Conservation (phyloP, 371 early-diverging fungal genomes). For the Capillidium heterosporum region DNA sequence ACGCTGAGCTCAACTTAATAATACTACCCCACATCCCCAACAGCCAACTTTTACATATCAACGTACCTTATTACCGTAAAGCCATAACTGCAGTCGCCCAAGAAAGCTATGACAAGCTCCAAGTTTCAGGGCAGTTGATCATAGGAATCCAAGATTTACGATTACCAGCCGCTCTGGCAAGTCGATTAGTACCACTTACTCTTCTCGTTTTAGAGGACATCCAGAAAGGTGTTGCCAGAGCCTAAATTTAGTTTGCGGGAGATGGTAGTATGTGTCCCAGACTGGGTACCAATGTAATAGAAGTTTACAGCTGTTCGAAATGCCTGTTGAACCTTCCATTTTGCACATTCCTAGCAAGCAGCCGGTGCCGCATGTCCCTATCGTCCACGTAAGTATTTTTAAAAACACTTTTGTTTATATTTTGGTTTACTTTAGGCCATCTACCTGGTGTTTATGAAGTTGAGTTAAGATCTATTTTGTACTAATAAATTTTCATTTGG, state of each 20-base stretch:
- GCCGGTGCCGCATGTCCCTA: slow-evolving; percentile 13
- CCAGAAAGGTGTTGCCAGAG: slow-evolving; percentile 15
- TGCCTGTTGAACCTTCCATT: slow-evolving; percentile 11
- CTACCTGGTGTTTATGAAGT: slow-evolving; percentile 21
- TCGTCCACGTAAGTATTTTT: slow-evolving; percentile 19
- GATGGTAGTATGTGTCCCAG: slow-evolving; percentile 61
- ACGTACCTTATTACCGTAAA: slow-evolving; percentile 35
- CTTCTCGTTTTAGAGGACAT: slow-evolving; percentile 65
- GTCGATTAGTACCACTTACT: slow-evolving; percentile 46
- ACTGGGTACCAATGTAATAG: slow-evolving; percentile 57
- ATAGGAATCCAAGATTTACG: slow-evolving; percentile 57
- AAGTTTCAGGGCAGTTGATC: slow-evolving; percentile 39
- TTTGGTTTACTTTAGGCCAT: slow-evolving; percentile 13
- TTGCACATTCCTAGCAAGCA: slow-evolving; percentile 9
- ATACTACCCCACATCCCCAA: slow-evolving; percentile 40
- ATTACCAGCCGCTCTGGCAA: slow-evolving; percentile 11
- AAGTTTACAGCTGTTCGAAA: slow-evolving; percentile 16
- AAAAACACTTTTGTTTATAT: background rate
- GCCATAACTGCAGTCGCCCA: slow-evolving; percentile 33
- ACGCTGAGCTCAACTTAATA: slow-evolving; percentile 29
- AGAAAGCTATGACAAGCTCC: slow-evolving; percentile 28
- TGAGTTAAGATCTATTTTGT: slow-evolving; percentile 9
- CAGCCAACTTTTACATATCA: slow-evolving; percentile 12
- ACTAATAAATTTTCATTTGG: too few relatives aligned
- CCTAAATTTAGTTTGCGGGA: slow-evolving; percentile 50